Percentiles rank a stretch among this genome's conserved stretches.
Evolutionary conservation across 75 land plant genomes (phyloP).

Genomic region (Cunninghamia lanceolata): DNA sequence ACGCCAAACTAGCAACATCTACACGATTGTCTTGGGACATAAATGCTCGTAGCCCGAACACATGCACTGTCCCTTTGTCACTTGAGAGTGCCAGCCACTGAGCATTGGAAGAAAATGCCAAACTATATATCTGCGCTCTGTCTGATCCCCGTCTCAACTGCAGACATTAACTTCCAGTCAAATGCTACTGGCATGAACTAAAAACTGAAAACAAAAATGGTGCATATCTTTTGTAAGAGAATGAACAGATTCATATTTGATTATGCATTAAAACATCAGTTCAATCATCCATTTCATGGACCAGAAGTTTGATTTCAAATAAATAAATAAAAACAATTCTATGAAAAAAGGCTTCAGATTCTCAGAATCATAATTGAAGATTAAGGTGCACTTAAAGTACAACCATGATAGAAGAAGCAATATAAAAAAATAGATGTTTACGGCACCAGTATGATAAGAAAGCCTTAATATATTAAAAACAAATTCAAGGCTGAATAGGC

Average conservation of each 20-base stretch:
- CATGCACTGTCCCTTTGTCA: conserved; percentile 92
- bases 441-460: not conserved
- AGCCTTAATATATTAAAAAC: not conserved
- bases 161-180: not conserved
- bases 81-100: conserved; percentile 89
- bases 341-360: no score
- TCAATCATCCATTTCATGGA: not conserved
- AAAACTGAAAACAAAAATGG: not conserved
- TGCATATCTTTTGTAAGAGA: not conserved
- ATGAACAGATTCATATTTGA: not conserved
- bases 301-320: not conserved
- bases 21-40: conserved; percentile 3
- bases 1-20: conserved; percentile 11
- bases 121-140: conserved; percentile 79
- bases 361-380: not conserved
- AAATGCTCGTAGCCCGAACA: conserved; percentile 63
- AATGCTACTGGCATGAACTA: not conserved
- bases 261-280: not conserved
- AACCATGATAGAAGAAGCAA: not conserved
- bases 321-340: no score
- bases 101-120: conserved; percentile 73
- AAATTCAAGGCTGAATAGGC: not conserved
- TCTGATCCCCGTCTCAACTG: conserved; percentile 88
- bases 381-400: not conserved
- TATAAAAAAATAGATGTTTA: not conserved